Percentiles rank a stretch among this genome's conserved stretches.
Conservation (phyloP, 2,329 filamentous ascomycete genomes). For the Cordyceps farinosa region DNA sequence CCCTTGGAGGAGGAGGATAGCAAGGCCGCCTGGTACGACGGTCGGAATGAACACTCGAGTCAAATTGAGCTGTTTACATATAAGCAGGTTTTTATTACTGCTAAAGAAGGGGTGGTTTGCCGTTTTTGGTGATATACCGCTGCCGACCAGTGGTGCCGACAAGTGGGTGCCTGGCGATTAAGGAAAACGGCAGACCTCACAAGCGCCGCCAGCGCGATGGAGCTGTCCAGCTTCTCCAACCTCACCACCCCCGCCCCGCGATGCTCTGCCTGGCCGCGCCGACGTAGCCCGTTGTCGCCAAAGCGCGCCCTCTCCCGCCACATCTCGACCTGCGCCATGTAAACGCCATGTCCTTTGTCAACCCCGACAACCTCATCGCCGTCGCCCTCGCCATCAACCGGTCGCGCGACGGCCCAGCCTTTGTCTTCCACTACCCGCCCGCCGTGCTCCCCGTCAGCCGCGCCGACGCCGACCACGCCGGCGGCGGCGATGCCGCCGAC, state of each 20-base stretch:
- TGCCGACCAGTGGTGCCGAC: no score
- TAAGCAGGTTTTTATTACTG: no score
- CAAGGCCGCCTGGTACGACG: no score
- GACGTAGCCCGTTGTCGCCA: not conserved
- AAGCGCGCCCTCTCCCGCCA: not conserved
- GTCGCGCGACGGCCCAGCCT: constrained; percentile 72
- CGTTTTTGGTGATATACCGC: no score
- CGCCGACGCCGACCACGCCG: constrained; percentile 32
- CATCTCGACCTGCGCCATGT: not conserved
- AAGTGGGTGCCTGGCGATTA: no score
- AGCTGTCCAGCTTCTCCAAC: not conserved
- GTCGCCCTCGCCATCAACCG: constrained; percentile 71
- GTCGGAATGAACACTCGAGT: no score
- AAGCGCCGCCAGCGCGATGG: not conserved
- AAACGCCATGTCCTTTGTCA: constrained; percentile 46
- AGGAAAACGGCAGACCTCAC: no score
- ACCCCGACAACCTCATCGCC: constrained; percentile 58
- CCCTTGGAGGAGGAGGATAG: no score
- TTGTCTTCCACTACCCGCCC: constrained; percentile 88
- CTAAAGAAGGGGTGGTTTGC: no score
- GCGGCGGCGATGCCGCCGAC: constrained; percentile 28
- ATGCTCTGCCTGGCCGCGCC: not conserved
- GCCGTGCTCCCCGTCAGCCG: constrained; percentile 37
- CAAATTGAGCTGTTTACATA: no score
- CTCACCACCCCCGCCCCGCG: not conserved